A percentile compares a stretch with the other conserved stretches of the same genome.
These are phyloP conservation scores for Heritiera fomes DNA, from an alignment of 345 rosid genomes.

Conservation along the genomic window DNA sequence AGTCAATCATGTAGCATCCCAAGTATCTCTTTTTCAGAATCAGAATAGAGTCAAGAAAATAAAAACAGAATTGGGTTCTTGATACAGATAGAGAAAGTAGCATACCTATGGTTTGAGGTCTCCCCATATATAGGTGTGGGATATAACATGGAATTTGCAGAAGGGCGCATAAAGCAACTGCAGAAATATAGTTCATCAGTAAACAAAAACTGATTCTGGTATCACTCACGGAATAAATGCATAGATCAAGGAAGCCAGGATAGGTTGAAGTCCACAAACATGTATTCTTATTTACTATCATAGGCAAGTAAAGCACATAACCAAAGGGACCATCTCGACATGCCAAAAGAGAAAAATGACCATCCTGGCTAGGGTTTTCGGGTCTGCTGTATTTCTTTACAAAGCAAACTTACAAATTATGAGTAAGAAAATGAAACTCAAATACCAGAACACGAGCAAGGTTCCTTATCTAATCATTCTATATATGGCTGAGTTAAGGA, in stretches of 20 bases:
- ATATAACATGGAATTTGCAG: conserved; percentile 74
- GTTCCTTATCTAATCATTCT: background rate
- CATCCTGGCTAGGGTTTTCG: background rate
- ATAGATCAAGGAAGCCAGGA: background rate
- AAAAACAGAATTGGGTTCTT: conserved; percentile 9
- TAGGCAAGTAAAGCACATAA: background rate
- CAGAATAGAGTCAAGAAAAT: too few species aligned
- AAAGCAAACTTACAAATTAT: background rate
- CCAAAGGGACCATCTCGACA: background rate
- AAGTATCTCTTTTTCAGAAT: too few species aligned
- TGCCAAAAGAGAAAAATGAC: too few species aligned
- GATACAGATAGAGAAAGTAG: conserved; percentile 19
- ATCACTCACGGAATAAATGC: background rate
- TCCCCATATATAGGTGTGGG: conserved; percentile 88
- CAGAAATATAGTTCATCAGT: conserved; percentile 18
- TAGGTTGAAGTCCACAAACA: background rate
- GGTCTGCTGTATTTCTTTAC: background rate
- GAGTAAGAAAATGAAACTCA: background rate
- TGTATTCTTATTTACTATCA: too few species aligned
- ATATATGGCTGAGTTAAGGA: background rate
- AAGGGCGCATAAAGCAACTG: conserved; percentile 91
- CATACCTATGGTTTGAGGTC: conserved; percentile 91
- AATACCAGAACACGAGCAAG: background rate
- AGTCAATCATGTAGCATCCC: too few species aligned
- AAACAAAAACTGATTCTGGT: conserved; percentile 4